These are phyloP conservation scores for Mimosa bimucronata DNA, from an alignment of 306 rosid species.

Conservation along the genomic window DNA sequence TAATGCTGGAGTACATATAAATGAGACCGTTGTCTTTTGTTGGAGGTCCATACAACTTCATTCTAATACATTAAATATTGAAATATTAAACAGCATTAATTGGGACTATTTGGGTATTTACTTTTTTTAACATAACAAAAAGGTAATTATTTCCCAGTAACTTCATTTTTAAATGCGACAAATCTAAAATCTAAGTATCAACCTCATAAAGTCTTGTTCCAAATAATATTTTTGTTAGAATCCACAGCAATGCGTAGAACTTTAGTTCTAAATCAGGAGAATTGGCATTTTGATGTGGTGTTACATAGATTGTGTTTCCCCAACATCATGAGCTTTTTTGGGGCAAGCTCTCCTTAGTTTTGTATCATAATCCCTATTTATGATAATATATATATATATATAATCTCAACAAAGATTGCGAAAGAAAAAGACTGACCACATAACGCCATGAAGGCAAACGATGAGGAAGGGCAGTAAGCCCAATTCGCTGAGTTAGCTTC, in stretches of 20 bases:
- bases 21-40: constrained; percentile 10
- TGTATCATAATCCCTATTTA: constrained; percentile 16
- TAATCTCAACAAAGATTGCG: constrained; percentile 21
- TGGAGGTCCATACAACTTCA: constrained; percentile 24
- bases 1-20: constrained; percentile 4
- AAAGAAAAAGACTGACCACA: constrained; percentile 59
- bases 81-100: constrained; percentile 17
- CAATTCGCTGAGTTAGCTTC: constrained; percentile 90
- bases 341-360: background rate
- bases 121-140: constrained; percentile 17
- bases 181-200: constrained; percentile 22
- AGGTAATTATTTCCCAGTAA: constrained; percentile 10
- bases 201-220: constrained; percentile 30
- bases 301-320: background rate
- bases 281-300: background rate
- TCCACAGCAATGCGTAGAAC: background rate
- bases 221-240: background rate
- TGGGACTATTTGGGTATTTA: constrained; percentile 20
- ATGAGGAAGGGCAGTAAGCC: constrained; percentile 81
- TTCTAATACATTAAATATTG: constrained; percentile 18
- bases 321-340: background rate
- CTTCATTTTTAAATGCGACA: constrained; percentile 26
- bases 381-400: too few species aligned
- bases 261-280: background rate
- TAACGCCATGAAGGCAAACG: constrained; percentile 85